Evolutionary conservation across 495 filamentous ascomycete species (phyloP), one percentile per base, ranked within the genome.

Genomic region (Cercophora samala): DNA sequence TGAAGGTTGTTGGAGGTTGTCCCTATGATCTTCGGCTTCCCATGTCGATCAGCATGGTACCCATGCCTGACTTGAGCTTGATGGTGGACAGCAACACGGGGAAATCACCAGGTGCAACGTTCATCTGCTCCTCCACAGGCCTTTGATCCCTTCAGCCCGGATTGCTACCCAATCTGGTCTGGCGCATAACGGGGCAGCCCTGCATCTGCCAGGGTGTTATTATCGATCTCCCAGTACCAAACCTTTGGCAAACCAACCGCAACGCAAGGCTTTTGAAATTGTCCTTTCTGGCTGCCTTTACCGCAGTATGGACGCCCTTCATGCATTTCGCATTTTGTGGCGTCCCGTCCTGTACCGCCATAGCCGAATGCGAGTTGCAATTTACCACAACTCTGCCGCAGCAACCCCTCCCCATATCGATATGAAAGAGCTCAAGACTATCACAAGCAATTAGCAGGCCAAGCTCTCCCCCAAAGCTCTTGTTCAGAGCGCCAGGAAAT

Each of bases 11-110:
- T 51, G 61, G 21, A 37, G 23, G 61, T 22, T 13, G 3, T 46
- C 37, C 5, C 19, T 24, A n/a, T n/a, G 32, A 37, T 46, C 21
- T 46, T 18, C 11, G 60, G 37, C n/a, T 21, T 62, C 52, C 52
- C 42, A 60, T 25, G 58, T 46, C 65, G 65, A 66, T 66, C 65
- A 66, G 52, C 65, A 62, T 66, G 59, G 65, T 60, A 59, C 53
- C 53, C 63, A 65, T 58, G 63, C 55, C 55, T 37, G 67, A 3
- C 64, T n/a, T 24, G 55, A 63, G 60, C 60, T 62, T 29, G 26
- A 32, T 19, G 29, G 37, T 46, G 37, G 37, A 46, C 37, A 13
- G 37, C 37, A 46, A 46, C 37, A 29, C n/a, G 37, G 37, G 26
- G 29, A 62, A 19, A 56, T 56, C 53, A 56, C 13, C 60, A 62